phyloP scores from a whole-genome alignment of 768 basidiomycete genomes.

The Serendipita sp. region DNA sequence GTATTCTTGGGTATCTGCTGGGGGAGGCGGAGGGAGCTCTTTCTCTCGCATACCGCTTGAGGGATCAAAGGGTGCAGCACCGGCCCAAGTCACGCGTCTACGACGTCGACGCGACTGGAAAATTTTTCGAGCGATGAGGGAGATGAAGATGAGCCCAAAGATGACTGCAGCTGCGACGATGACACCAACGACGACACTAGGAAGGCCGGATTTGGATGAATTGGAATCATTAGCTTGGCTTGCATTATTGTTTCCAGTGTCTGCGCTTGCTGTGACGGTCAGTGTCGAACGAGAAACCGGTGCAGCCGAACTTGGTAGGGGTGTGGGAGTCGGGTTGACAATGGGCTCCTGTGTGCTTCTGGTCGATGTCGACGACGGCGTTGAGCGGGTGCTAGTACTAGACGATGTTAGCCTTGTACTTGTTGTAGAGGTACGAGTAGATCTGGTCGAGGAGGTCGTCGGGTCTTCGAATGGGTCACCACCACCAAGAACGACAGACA shows the following conservation, averaged over 20 bases:
- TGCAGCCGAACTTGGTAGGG: not conserved
- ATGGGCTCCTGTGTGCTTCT: not conserved
- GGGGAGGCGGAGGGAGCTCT: not conserved
- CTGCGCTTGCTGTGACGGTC: not conserved
- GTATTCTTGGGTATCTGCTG: not conserved
- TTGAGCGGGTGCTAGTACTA: not conserved
- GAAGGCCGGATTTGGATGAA: not conserved
- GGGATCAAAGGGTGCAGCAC: not conserved
- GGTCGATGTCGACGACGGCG: not conserved
- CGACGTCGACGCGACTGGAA: not conserved
- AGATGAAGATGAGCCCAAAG: slow-evolving; percentile 4
- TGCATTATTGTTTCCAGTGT: not conserved
- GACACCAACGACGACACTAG: slow-evolving; percentile 1
- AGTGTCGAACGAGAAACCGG: not conserved
- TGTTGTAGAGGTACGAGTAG: not conserved
- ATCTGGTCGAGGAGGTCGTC: not conserved
- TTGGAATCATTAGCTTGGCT: not conserved
- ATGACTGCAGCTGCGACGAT: slow-evolving; percentile 5
- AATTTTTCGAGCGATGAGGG: not conserved
- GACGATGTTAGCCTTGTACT: not conserved
- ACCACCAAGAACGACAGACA: not conserved
- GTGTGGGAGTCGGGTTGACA: not conserved
- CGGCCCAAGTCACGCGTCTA: slow-evolving; percentile 1
- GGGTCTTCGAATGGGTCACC: not conserved
- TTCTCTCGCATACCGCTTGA: not conserved